These are phyloP conservation scores for Azolla pinnata DNA, from an alignment of 75 land plant genomes.

Conservation along the genomic window DNA sequence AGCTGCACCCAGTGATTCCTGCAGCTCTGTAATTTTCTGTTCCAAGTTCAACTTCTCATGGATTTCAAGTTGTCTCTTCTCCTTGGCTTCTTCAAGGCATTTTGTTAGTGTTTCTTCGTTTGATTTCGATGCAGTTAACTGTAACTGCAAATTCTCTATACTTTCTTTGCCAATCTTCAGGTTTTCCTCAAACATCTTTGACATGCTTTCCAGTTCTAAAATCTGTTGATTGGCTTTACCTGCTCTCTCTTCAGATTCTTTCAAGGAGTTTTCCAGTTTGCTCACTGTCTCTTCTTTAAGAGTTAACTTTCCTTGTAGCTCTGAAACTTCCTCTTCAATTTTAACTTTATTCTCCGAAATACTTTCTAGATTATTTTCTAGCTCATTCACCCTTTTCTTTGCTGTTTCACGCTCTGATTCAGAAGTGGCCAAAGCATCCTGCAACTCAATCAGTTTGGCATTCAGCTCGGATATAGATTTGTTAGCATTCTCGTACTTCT, in stretches of 20 bases:
- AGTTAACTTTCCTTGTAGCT: neutral
- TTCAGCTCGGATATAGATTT: neutral
- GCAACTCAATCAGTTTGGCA: neutral
- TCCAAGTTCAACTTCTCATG: neutral
- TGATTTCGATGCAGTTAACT: neutral
- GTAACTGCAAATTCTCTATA: neutral
- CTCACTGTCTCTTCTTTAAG: neutral
- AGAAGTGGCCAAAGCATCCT: neutral
- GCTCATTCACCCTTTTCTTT: neutral
- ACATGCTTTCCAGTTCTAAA: neutral
- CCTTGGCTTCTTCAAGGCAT: neutral
- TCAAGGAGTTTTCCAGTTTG: neutral
- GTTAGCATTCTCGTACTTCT: neutral
- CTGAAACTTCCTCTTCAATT: neutral
- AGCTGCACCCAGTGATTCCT: neutral
- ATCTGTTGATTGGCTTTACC: neutral
- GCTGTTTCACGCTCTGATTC: neutral
- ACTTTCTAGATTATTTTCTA: neutral
- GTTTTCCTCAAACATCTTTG: neutral
- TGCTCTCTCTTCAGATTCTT: neutral
- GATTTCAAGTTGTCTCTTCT: neutral
- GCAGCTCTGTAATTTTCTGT: neutral
- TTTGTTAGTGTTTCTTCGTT: neutral
- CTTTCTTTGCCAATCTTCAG: neutral
- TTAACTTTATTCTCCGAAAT: neutral